These are phyloP conservation scores for Papiliotrema fonsecae DNA, from an alignment of 1,284 basidiomycete species.

Conservation along the genomic window DNA sequence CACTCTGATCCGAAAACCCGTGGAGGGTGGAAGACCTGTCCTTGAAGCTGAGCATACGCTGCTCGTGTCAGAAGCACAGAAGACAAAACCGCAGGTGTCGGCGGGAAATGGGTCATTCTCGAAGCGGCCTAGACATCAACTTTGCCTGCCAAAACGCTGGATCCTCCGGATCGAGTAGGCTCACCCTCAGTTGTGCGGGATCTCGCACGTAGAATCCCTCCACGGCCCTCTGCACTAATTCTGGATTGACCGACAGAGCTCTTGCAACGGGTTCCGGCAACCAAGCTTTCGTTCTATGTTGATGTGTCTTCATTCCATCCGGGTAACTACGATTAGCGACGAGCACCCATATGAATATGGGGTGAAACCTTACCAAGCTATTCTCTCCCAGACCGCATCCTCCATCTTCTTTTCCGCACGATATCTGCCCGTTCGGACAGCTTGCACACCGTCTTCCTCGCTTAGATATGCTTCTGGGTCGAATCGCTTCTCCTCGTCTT, in stretches of 20 bases:
- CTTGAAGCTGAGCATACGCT: conserved; percentile 84
- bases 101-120: conserved; percentile 81
- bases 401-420: conserved; percentile 60
- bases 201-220: conserved; percentile 92
- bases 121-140: no score
- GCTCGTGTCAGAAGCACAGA: conserved; percentile 74
- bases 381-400: conserved; percentile 61
- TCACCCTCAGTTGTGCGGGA: conserved; percentile 75
- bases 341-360: not conserved
- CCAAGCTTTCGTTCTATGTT: conserved; percentile 74
- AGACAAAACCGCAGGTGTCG: conserved; percentile 58
- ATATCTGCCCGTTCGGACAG: conserved; percentile 51
- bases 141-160: conserved; percentile 35
- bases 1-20: conserved; percentile 69
- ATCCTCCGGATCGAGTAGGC: conserved; percentile 24
- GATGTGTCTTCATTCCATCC: conserved; percentile 60
- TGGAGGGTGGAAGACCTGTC: conserved; percentile 88
- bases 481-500: conserved; percentile 45
- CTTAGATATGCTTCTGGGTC: conserved; percentile 58
- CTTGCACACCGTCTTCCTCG: conserved; percentile 60
- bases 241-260: conserved; percentile 61
- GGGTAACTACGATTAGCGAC: conserved; percentile 67
- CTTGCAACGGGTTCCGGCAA: conserved; percentile 72
- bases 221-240: conserved; percentile 75
- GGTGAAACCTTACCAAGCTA: conserved; percentile 54